Conservation (phyloP, 1,139 yeast species). For the Dujonia santamariae region DNA sequence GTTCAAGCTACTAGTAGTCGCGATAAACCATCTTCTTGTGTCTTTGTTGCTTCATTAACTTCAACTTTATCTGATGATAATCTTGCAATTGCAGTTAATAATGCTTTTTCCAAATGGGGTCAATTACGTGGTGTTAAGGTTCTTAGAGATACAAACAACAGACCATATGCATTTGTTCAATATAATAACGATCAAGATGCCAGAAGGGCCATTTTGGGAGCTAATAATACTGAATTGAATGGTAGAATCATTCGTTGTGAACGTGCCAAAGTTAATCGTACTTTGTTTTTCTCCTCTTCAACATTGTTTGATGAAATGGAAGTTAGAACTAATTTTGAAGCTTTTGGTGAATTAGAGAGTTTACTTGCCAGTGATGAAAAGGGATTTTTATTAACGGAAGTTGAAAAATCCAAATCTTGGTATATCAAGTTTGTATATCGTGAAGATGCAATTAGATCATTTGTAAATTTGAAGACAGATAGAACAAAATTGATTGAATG, state of each 20-base stretch:
- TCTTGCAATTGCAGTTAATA: slow-evolving; percentile 62
- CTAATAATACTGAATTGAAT: slow-evolving; percentile 66
- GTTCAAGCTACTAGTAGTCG: too few species aligned
- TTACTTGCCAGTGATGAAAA: slow-evolving; percentile 47
- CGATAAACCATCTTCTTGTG: slow-evolving; percentile 76
- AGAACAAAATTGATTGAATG: slow-evolving; percentile 63
- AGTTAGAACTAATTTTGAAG: slow-evolving; percentile 37
- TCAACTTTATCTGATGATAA: slow-evolving; percentile 65
- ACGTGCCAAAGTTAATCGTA: slow-evolving; percentile 86
- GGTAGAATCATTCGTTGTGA: slow-evolving; percentile 84
- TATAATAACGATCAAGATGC: slow-evolving; percentile 73
- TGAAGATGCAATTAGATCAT: slow-evolving; percentile 89
- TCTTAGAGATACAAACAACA: slow-evolving; percentile 71
- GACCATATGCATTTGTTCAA: slow-evolving; percentile 95
- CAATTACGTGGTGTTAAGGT: slow-evolving; percentile 74
- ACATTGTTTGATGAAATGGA: slow-evolving; percentile 20
- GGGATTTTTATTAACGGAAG: slow-evolving; percentile 8
- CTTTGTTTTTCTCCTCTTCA: slow-evolving; percentile 54
- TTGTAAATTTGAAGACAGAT: slow-evolving; percentile 60
- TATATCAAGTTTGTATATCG: slow-evolving; percentile 79
- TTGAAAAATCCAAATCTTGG: slow-evolving; percentile 49
- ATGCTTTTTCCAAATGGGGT: slow-evolving; percentile 69
- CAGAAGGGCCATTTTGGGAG: slow-evolving; percentile 59
- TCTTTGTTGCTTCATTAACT: slow-evolving; percentile 81
- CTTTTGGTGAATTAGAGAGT: slow-evolving; percentile 76